These are phyloP conservation scores for Fistulina hepatica DNA, from an alignment of 1,284 basidiomycete species.

Conservation along the genomic window DNA sequence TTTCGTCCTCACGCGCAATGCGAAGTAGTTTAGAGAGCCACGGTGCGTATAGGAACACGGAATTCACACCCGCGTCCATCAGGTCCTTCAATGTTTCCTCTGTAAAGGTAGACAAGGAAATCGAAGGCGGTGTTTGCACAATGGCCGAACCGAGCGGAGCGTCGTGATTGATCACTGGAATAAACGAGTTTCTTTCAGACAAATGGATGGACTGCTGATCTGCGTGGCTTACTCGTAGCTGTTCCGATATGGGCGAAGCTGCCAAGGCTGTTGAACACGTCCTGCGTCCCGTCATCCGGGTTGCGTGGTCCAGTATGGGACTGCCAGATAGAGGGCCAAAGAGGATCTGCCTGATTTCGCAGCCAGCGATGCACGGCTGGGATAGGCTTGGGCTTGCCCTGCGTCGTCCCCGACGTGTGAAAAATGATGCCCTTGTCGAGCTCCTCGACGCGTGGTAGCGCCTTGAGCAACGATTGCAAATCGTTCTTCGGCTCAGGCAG, in stretches of 20 bases:
- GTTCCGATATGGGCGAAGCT: conserved; percentile 12
- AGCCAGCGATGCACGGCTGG: conserved; percentile 21
- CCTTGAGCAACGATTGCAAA: conserved; percentile 7
- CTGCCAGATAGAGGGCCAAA: conserved; percentile 17
- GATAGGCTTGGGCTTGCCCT: conserved; percentile 22
- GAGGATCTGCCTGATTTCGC: conserved; percentile 16
- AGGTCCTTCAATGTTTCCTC: conserved; percentile 22
- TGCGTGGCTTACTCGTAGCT: conserved; percentile 13
- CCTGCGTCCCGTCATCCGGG: conserved; percentile 15
- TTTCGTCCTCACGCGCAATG: conserved; percentile 16
- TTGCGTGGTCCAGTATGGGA: conserved; percentile 20
- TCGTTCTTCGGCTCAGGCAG: conserved; percentile 6
- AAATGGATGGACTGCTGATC: too few species aligned
- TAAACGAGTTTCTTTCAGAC: background rate
- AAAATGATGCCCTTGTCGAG: conserved; percentile 22
- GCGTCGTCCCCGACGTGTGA: conserved; percentile 24
- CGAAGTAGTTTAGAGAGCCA: conserved; percentile 22
- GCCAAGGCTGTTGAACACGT: conserved; percentile 8
- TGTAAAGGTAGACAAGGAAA: conserved; percentile 21
- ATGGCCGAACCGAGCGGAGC: conserved; percentile 19
- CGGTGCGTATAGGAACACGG: conserved; percentile 21
- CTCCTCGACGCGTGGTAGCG: conserved; percentile 10
- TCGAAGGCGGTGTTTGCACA: conserved; percentile 22
- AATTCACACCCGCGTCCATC: conserved; percentile 22
- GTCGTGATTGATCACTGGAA: conserved; percentile 9